A percentile compares a stretch with the other conserved stretches of the same genome.
Conservation (phyloP, 176 grass and related monocot genomes). For the Avena eriantha region DNA sequence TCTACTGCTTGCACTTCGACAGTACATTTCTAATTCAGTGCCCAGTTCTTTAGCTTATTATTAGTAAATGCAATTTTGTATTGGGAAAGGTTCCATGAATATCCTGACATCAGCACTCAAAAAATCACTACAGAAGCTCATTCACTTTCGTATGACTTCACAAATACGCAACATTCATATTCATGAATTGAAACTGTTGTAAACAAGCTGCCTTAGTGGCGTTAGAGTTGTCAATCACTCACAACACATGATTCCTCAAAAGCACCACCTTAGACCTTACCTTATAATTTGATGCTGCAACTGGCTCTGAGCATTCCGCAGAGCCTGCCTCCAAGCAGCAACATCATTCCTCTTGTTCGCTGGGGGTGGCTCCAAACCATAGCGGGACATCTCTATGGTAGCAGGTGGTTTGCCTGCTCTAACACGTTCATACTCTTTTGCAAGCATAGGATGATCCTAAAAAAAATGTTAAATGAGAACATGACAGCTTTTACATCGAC, state of each 20-base stretch:
- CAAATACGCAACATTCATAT: neutral
- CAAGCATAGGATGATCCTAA: constrained; percentile 94
- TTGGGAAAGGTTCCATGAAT: neutral
- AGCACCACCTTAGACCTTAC: constrained; percentile 42
- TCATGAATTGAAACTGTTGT: constrained; percentile 13
- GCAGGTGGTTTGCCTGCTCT: constrained; percentile 91
- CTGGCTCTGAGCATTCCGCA: constrained; percentile 85
- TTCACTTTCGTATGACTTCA: neutral
- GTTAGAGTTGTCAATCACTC: constrained; percentile 1
- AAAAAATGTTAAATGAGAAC: constrained; percentile 40
- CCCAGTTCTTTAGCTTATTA: neutral
- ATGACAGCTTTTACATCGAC: constrained; percentile 12
- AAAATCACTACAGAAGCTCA: neutral
- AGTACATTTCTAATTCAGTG: neutral
- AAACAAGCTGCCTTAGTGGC: neutral
- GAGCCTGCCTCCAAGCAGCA: constrained; percentile 82
- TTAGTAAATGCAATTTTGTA: constrained; percentile 11
- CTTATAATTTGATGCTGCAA: constrained; percentile 94
- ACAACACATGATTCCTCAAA: constrained; percentile 22
- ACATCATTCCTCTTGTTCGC: constrained; percentile 87
- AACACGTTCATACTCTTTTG: constrained; percentile 95
- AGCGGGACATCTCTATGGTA: constrained; percentile 93
- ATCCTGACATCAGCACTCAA: neutral
- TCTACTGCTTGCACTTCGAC: neutral
- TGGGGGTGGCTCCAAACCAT: constrained; percentile 89